A percentile compares a stretch with the other conserved stretches of the same genome.
Conservation (phyloP, 1,284 basidiomycete genomes). For the Hypsizygus ulmarius region DNA sequence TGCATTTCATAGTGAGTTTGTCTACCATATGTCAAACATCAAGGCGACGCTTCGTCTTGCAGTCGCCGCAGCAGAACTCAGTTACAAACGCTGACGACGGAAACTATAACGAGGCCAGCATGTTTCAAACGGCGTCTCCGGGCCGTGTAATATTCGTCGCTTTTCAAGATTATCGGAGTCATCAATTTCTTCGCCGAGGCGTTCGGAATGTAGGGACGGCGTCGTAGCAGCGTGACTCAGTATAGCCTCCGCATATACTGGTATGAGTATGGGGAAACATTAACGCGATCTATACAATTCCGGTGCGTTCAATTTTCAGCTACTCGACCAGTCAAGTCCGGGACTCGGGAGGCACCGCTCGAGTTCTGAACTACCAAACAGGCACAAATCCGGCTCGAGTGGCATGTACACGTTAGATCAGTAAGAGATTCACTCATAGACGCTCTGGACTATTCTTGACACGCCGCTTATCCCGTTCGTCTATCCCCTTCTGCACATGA, state of each 20-base stretch:
- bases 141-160: slow-evolving; percentile 7
- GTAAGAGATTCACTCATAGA: slow-evolving; percentile 17
- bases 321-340: neutral
- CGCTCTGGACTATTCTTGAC: slow-evolving; percentile 20
- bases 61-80: too few relatives aligned
- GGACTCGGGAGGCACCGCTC: neutral
- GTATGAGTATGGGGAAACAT: neutral
- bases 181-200: slow-evolving; percentile 6
- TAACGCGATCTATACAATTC: neutral
- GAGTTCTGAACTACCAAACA: slow-evolving; percentile 12
- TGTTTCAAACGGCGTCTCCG: slow-evolving; percentile 11
- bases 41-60: neutral
- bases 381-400: slow-evolving; percentile 10
- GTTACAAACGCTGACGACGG: too few relatives aligned
- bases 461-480: slow-evolving; percentile 14
- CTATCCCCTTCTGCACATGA: slow-evolving; percentile 19
- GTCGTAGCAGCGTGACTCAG: neutral
- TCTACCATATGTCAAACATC: slow-evolving; percentile 10
- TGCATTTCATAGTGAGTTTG: neutral
- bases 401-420: slow-evolving; percentile 21
- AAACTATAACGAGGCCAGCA: too few relatives aligned
- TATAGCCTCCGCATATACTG: neutral
- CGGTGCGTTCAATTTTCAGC: neutral
- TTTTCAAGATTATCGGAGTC: slow-evolving; percentile 3
- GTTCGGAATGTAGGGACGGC: neutral